Percentiles rank a stretch among this genome's conserved stretches.
Evolutionary conservation across 2,329 filamentous ascomycete species (phyloP).

Genomic region (Cercospora brassicicola): DNA sequence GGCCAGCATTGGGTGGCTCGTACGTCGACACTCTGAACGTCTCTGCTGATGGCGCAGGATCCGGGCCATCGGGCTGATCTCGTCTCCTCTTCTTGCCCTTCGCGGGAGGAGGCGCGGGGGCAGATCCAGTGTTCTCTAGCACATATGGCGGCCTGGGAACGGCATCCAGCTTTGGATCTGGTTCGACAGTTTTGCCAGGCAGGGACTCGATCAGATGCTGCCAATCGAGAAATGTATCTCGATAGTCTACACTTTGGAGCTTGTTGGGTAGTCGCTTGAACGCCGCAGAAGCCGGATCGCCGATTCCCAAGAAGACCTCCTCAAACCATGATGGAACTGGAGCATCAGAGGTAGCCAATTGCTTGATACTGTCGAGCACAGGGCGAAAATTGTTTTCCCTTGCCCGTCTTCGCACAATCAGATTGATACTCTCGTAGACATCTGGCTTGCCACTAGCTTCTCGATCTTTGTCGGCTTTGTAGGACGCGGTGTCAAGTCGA

Average conservation of each 20-base stretch:
- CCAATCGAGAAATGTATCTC: conserved; percentile 95
- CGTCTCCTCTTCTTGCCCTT: conserved; percentile 83
- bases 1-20: conserved; percentile 81
- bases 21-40: conserved; percentile 84
- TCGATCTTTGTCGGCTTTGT: conserved; percentile 71
- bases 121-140: conserved; percentile 58
- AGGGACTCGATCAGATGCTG: conserved; percentile 87
- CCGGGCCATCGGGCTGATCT: conserved; percentile 67
- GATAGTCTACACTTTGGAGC: conserved; percentile 78
- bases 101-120: conserved; percentile 48
- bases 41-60: conserved; percentile 60
- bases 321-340: conserved; percentile 89
- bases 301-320: conserved; percentile 96
- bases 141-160: conserved; percentile 88
- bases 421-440: conserved; percentile 80
- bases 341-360: conserved; percentile 78
- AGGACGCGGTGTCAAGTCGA: conserved; percentile 75
- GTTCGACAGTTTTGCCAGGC: conserved; percentile 82
- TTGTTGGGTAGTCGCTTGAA: conserved; percentile 80
- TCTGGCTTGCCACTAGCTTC: conserved; percentile 68
- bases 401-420: conserved; percentile 77
- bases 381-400: conserved; percentile 97
- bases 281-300: conserved; percentile 82
- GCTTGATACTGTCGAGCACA: conserved; percentile 86
- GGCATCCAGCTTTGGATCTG: conserved; percentile 66